Evolutionary conservation across 805 yeast species (phyloP).

Genomic region (Barnettozyma siamensis): DNA sequence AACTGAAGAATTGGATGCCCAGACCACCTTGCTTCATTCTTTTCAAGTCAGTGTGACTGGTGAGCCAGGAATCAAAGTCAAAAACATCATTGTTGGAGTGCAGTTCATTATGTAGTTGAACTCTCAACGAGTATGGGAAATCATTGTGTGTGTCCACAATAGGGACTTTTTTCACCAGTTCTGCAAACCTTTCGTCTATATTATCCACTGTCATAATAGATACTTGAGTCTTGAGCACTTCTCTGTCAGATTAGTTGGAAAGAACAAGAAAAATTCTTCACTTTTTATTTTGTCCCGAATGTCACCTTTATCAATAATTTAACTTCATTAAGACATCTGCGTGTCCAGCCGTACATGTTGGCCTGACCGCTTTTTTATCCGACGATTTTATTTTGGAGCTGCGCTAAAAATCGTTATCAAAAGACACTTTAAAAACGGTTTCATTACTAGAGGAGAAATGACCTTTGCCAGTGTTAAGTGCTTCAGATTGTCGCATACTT

Average conservation of each 20-base stretch:
- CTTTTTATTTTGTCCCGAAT: too few relatives aligned
- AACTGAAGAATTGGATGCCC: conserved; percentile 47
- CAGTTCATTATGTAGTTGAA: conserved; percentile 39
- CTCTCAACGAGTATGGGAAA: conserved; percentile 44
- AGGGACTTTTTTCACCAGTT: conserved; percentile 26
- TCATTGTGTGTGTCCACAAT: conserved; percentile 46
- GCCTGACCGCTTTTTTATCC: not conserved
- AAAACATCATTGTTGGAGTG: conserved; percentile 28
- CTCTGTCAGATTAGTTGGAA: too few relatives aligned
- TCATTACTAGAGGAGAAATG: too few relatives aligned
- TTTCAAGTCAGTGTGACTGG: conserved; percentile 40
- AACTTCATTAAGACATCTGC: too few relatives aligned
- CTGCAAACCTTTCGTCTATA: conserved; percentile 16
- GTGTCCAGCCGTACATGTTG: too few relatives aligned
- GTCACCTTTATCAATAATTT: too few relatives aligned
- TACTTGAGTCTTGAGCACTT: too few relatives aligned
- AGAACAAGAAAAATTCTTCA: too few relatives aligned
- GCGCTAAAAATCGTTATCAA: not conserved
- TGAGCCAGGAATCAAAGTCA: conserved; percentile 35
- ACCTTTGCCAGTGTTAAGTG: too few relatives aligned
- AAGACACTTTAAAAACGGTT: too few relatives aligned
- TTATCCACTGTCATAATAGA: conserved; percentile 7
- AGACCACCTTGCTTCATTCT: conserved; percentile 38
- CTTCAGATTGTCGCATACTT: too few relatives aligned
- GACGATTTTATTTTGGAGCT: not conserved